Conservation (phyloP, 2,329 filamentous ascomycete species). For the Daldinia sp. region DNA sequence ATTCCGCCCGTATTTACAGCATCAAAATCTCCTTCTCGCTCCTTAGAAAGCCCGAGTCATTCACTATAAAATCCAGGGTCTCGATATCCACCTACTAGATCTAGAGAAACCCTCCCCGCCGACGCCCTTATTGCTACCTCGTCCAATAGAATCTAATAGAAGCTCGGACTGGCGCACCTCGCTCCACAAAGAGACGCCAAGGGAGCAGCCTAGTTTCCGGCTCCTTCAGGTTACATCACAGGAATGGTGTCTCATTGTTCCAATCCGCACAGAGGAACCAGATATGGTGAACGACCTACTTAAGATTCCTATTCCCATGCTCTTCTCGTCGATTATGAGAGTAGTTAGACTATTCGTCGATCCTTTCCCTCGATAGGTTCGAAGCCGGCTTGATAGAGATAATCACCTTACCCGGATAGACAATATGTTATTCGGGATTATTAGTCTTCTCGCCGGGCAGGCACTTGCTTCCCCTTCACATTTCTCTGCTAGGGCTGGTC, state of each 20-base stretch:
- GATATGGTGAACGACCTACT: constrained; percentile 15
- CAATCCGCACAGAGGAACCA: background rate
- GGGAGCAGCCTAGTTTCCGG: constrained; percentile 1
- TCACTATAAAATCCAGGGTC: constrained; percentile 6
- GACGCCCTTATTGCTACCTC: constrained; percentile 7
- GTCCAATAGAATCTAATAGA: constrained; percentile 25
- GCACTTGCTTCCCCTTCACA: constrained; percentile 26
- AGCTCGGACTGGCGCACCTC: background rate
- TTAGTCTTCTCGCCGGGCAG: constrained; percentile 36
- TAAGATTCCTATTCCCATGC: constrained; percentile 12
- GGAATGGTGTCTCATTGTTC: constrained; percentile 19
- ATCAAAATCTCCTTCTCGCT: background rate
- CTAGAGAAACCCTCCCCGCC: constrained; percentile 13
- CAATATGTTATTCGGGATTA: constrained; percentile 31
- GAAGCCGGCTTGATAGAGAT: background rate
- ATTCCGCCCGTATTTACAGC: background rate
- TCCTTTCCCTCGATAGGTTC: background rate
- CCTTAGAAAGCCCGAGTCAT: constrained; percentile 3
- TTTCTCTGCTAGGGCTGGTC: constrained; percentile 17
- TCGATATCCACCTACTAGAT: constrained; percentile 27
- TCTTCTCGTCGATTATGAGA: background rate
- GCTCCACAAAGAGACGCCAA: constrained; percentile 6
- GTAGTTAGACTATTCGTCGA: background rate
- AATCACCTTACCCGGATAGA: background rate
- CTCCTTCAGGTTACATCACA: constrained; percentile 19